Evolutionary conservation across 176 grass and related monocot genomes (phyloP).

Genomic region (Oryza glaberrima): DNA sequence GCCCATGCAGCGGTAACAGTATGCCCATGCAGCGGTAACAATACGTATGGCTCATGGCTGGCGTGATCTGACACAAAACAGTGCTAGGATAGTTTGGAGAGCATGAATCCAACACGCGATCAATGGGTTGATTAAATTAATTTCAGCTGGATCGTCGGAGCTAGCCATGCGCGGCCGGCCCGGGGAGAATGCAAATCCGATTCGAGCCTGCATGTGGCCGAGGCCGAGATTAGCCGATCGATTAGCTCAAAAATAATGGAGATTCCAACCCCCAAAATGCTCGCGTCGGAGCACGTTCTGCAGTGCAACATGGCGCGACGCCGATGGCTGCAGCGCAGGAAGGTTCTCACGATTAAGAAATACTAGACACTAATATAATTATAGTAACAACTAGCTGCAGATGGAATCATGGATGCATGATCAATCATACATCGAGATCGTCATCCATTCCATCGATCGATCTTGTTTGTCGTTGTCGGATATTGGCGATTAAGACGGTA

Average conservation of each 20-base stretch:
- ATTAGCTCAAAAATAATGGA: constrained; percentile 5
- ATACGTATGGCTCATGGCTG: not conserved
- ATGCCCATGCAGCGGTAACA: not conserved
- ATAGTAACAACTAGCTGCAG: not conserved
- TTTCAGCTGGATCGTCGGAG: no score
- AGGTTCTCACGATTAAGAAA: not conserved
- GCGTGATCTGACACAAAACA: not conserved
- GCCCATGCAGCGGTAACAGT: not conserved
- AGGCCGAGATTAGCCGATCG: no score
- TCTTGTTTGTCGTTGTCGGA: not conserved
- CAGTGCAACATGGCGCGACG: constrained; percentile 21
- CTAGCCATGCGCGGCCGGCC: no score
- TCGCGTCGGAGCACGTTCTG: constrained; percentile 21
- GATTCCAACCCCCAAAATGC: not conserved
- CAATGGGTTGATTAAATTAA: not conserved
- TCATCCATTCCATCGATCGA: not conserved
- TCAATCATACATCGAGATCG: not conserved
- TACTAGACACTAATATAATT: not conserved
- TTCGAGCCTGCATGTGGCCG: not conserved
- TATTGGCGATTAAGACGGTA: no score
- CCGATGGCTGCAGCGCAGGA: not conserved
- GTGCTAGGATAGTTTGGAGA: not conserved
- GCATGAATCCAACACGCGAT: not conserved
- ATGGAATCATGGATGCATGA: not conserved
- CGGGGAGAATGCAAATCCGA: not conserved